These are phyloP conservation scores for Fusarium marasasianum DNA, from an alignment of 2,329 filamentous ascomycete genomes.

Conservation along the genomic window DNA sequence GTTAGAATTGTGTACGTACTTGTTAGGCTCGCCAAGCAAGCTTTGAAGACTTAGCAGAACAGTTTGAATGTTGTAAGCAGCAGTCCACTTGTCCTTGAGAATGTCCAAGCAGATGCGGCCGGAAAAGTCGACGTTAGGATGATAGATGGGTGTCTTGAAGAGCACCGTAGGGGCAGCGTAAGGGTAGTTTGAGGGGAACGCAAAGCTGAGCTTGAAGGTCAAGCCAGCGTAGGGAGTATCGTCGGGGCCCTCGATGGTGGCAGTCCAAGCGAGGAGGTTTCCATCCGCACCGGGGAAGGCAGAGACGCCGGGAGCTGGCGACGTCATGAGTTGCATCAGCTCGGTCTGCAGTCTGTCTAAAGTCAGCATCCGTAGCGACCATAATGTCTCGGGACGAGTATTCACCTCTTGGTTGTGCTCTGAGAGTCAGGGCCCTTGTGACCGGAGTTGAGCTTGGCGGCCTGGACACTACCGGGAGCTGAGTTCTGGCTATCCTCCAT, in stretches of 20 bases:
- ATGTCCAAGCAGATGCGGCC: constrained; percentile 98
- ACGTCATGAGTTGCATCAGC: constrained; percentile 98
- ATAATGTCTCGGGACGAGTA: background rate
- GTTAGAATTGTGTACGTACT: constrained; percentile 68
- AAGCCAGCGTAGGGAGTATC: constrained; percentile 92
- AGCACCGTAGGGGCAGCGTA: constrained; percentile 90
- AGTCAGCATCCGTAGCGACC: constrained; percentile 10
- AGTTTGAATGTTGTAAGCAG: constrained; percentile 95
- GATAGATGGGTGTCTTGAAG: constrained; percentile 99
- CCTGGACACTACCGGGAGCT: constrained; percentile 68
- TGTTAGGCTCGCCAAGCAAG: constrained; percentile 95
- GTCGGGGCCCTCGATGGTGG: constrained; percentile 89
- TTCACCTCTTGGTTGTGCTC: constrained; percentile 81
- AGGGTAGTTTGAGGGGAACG: constrained; percentile 92
- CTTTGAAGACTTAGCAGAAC: constrained; percentile 94
- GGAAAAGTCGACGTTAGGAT: constrained; percentile 97
- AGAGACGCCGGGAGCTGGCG: constrained; percentile 89
- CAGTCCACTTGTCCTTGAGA: constrained; percentile 98
- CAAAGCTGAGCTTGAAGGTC: constrained; percentile 90
- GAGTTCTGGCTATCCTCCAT: constrained; percentile 72
- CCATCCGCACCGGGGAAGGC: constrained; percentile 92
- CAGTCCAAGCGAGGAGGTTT: constrained; percentile 92
- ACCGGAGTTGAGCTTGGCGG: constrained; percentile 67
- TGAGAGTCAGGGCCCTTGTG: constrained; percentile 72
- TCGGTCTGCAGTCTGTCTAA: constrained; percentile 85